Base-by-base conservation (phyloP, 2,329 filamentous ascomycete species). In the Pseudocercospora fuligena region DNA sequence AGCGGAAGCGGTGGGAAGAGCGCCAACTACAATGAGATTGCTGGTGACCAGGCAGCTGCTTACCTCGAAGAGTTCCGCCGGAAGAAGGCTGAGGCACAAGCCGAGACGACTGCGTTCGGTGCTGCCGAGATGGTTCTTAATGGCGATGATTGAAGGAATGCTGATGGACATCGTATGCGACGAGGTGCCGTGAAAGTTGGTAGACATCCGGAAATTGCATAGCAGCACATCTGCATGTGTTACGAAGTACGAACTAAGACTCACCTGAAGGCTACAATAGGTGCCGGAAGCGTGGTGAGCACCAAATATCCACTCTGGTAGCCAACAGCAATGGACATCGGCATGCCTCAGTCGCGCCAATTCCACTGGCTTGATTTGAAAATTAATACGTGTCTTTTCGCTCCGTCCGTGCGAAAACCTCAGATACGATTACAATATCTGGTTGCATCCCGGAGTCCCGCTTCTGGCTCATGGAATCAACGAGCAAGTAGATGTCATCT, bases 61-160 rank as follows among this genome's bases (percentile, higher is more conserved):
- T 68, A 72, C 40, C 69, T 75, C 19, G 73, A 70, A 33, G 73
- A 75, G 33, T 68, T 70, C 29, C 70, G 72, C 29, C 66, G 72
- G 47, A 74, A 72, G 68, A 73, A 73, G 61, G 73, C 70, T 5
- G 73, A 74, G 27, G 68, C 64, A 23, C 65, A 73, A 56, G 73
- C 70, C 3, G 73, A 75, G 67, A 49, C 58, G 21, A 74, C 73
- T 19, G 73, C 73, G 27, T 71, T 63, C 47, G 67, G 69, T 36
- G 73, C 73, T 43, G 73, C 73, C 23, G 73, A 74, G 63, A 56
- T 66, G 47, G 73, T 75, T 49, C 63, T 75, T 8, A 65, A 68
- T 46, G 71, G 65, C 19, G 69, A 69, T 40, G 72, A 73, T 58
- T 74, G 65, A 72, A 33, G 11, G 51, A 51, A 6, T 16, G 16